Conservation (phyloP, 2,329 filamentous ascomycete genomes). For the Fusarium fracticaudum region DNA sequence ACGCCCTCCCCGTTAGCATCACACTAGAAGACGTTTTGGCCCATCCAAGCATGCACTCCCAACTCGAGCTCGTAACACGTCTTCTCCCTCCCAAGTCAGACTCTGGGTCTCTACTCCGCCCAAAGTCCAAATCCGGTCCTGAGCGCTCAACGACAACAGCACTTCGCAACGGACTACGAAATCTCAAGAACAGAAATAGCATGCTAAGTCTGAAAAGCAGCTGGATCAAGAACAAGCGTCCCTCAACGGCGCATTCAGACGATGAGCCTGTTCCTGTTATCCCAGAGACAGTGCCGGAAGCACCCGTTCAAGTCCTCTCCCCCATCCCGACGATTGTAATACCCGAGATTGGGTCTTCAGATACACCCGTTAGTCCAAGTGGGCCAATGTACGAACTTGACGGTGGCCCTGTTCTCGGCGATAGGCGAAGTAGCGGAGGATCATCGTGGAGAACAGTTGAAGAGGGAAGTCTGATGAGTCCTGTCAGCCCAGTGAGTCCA, state of each 20-base stretch:
- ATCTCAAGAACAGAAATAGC: slow-evolving; percentile 35
- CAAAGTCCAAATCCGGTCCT: background rate
- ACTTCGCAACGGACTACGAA: slow-evolving; percentile 34
- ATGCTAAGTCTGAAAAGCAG: slow-evolving; percentile 39
- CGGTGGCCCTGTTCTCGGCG: background rate
- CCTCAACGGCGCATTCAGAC: background rate
- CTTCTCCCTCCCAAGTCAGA: slow-evolving; percentile 35
- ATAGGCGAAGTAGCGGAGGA: slow-evolving; percentile 24
- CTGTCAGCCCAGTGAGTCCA: slow-evolving; percentile 16
- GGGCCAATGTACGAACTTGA: slow-evolving; percentile 6
- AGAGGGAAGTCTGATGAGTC: background rate
- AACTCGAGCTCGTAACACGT: slow-evolving; percentile 55
- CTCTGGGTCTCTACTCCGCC: slow-evolving; percentile 26
- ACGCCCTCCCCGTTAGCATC: slow-evolving; percentile 52
- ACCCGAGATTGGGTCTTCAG: slow-evolving; percentile 1
- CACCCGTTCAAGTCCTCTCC: background rate
- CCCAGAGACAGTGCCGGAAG: background rate
- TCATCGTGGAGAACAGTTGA: slow-evolving; percentile 6
- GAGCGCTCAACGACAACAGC: slow-evolving; percentile 8
- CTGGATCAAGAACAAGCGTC: slow-evolving; percentile 41
- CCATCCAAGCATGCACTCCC: slow-evolving; percentile 59
- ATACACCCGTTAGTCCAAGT: background rate
- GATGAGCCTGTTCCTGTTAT: background rate
- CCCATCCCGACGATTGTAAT: background rate
- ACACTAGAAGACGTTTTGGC: slow-evolving; percentile 61